These are phyloP conservation scores for Raffaelea deltoideospora DNA, from an alignment of 2,329 filamentous ascomycete species.

Conservation along the genomic window DNA sequence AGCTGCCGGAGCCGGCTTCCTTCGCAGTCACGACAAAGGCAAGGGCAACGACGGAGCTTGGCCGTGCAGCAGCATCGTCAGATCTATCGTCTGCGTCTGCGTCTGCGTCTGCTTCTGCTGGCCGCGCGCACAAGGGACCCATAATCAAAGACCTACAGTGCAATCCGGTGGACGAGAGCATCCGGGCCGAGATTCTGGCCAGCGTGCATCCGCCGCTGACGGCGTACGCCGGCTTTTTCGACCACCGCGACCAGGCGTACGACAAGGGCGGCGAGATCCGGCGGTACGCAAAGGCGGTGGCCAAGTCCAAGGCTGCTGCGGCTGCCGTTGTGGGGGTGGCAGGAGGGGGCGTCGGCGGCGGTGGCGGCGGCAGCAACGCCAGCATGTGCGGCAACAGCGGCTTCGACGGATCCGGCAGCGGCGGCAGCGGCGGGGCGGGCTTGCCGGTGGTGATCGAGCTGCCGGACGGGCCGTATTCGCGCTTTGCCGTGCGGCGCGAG, in stretches of 20 bases:
- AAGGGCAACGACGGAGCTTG: too few species aligned
- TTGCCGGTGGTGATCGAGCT: conserved; percentile 54
- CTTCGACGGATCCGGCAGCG: conserved; percentile 30
- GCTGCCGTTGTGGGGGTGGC: too few species aligned
- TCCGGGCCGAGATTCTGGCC: conserved; percentile 61
- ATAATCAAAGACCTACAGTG: conserved; percentile 73
- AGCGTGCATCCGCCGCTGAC: conserved; percentile 58
- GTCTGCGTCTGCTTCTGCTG: too few species aligned
- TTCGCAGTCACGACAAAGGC: too few species aligned
- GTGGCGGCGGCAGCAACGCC: conserved; percentile 21
- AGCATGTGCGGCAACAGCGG: too few species aligned
- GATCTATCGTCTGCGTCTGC: too few species aligned
- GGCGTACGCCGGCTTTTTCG: conserved; percentile 66
- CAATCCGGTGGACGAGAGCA: conserved; percentile 70
- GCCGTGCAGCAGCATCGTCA: too few species aligned
- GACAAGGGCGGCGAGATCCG: conserved; percentile 63
- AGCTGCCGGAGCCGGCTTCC: conserved; percentile 24
- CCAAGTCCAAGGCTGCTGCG: conserved; percentile 41
- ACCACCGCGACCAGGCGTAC: conserved; percentile 48
- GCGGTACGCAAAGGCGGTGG: conserved; percentile 57
- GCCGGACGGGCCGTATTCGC: conserved; percentile 42
- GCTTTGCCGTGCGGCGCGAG: conserved; percentile 69
- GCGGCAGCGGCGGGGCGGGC: conserved; percentile 43
- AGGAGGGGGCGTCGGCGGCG: too few species aligned
- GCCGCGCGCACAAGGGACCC: conserved; percentile 46